Conservation (phyloP, 1,284 basidiomycete species). For the Sphagnurus paluster region DNA sequence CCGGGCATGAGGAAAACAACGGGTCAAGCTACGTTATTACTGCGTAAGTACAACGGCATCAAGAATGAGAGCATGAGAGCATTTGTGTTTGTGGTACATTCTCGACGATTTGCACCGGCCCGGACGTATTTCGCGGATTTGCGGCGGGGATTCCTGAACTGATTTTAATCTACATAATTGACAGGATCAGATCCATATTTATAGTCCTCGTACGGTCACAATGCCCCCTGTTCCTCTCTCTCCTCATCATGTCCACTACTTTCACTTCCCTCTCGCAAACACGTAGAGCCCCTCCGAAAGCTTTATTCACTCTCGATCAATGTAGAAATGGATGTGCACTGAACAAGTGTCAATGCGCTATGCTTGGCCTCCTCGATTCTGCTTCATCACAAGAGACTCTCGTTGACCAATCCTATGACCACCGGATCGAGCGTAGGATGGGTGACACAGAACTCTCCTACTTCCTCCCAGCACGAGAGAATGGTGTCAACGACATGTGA, state of each 20-base stretch:
- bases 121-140: too few species aligned
- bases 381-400: constrained; percentile 24
- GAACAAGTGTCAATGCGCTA: constrained; percentile 6
- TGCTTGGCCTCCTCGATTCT: constrained; percentile 7
- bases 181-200: too few species aligned
- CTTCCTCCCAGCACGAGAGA: constrained; percentile 69
- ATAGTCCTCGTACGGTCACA: background rate
- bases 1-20: too few species aligned
- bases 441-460: constrained; percentile 72
- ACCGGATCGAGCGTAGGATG: constrained; percentile 43
- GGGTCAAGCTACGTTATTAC: too few species aligned
- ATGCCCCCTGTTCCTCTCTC: background rate
- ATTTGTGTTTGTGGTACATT: too few species aligned
- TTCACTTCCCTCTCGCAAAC: background rate
- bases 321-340: constrained; percentile 11
- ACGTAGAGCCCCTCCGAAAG: background rate
- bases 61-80: too few species aligned
- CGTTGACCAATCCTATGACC: constrained; percentile 36
- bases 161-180: too few species aligned
- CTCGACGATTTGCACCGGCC: too few species aligned
- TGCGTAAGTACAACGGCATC: too few species aligned
- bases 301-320: background rate
- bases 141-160: too few species aligned
- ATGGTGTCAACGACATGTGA: constrained; percentile 83
- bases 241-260: background rate